A percentile compares a stretch with the other conserved stretches of the same genome.
Conservation (phyloP, 2,329 filamentous ascomycete species). For the Diplodia corticola region DNA sequence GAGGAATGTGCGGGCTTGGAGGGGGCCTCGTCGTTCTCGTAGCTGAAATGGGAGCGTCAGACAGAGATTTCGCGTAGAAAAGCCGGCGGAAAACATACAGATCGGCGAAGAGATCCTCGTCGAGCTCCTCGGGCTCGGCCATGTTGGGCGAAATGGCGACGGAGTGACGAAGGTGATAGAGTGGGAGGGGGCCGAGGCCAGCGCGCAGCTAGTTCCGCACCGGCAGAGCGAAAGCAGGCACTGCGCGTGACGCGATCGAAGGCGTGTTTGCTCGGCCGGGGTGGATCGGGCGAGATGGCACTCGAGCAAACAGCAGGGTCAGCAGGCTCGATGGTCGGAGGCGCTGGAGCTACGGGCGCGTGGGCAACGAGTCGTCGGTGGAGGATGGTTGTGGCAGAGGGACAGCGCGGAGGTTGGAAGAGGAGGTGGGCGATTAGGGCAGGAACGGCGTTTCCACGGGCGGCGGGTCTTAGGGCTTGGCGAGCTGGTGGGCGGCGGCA, state of each 20-base stretch:
- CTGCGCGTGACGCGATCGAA: conserved; percentile 4
- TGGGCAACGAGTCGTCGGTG: conserved; percentile 10
- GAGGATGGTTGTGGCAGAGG: conserved; percentile 10
- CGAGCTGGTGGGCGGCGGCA: conserved; percentile 1
- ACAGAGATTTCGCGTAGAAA: conserved; percentile 2
- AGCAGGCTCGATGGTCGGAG: neutral
- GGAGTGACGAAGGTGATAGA: conserved; percentile 1
- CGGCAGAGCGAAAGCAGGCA: neutral
- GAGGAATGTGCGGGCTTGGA: conserved; percentile 33
- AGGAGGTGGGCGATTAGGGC: conserved; percentile 24
- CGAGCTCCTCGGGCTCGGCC: conserved; percentile 79
- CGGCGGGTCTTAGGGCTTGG: conserved; percentile 1
- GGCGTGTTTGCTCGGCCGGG: neutral
- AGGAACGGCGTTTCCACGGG: conserved; percentile 14
- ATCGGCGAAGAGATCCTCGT: conserved; percentile 94
- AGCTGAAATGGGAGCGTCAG: conserved; percentile 30
- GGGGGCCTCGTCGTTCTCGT: conserved; percentile 41
- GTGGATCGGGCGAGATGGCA: neutral
- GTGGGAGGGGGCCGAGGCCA: conserved; percentile 3
- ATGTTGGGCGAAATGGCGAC: conserved; percentile 51
- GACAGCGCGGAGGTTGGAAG: conserved; percentile 22
- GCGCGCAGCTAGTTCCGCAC: conserved; percentile 10
- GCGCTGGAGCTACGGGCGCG: conserved; percentile 8
- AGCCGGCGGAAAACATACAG: conserved; percentile 64
- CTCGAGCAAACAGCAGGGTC: neutral